Base-by-base conservation (phyloP, 2,329 filamentous ascomycete species). In the Nannizzia gypsea region DNA sequence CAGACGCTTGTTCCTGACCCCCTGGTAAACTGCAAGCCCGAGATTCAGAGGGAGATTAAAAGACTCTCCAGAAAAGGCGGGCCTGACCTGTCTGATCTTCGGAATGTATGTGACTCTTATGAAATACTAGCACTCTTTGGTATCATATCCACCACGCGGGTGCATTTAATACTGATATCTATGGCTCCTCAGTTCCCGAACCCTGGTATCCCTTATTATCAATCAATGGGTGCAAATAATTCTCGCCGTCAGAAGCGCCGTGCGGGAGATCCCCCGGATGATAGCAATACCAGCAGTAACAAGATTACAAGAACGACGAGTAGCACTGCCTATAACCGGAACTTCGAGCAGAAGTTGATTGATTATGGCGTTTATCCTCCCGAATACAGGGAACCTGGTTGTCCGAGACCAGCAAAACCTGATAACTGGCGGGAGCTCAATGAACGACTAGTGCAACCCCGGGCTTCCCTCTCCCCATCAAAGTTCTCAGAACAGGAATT, bases 271-370 rank as follows among this genome's bases (percentile, higher is more conserved):
- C 40, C 40, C 24, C 28, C 59, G 65, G 22, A 24, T 28, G 36
- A 42, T 8, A 48, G 31, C 31, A n/a, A n/a, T n/a, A 34, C 6
- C 31, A 34, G 11, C 11, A 5, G 24, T 20, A 34, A 3, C 24
- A 28, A 64, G 65, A 48, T 42, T 20, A 34, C 57, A 28, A 58
- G 17, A n/a, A 50, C 40, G n/a, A 50, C 42, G 20, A 58, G 40
- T n/a, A 57, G 15, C n/a, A 20, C 55, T 46, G 61, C 66, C 1
- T 74, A 75, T 62, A 63, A 72, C 63, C 64, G 65, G 55, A 63
- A 66, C 60, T 76, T 76, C 64, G 66, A 74, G 58, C 69, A 72
- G 59, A 67, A 73, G 55, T 63, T 77, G 46, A 69, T 71, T 59
- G 70, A 77, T 59, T 52, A 69, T 63, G 60, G 59, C 11, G 63